phyloP scores from a whole-genome alignment of 108 stramenopile species.

The Mediolabrus comicus region DNA sequence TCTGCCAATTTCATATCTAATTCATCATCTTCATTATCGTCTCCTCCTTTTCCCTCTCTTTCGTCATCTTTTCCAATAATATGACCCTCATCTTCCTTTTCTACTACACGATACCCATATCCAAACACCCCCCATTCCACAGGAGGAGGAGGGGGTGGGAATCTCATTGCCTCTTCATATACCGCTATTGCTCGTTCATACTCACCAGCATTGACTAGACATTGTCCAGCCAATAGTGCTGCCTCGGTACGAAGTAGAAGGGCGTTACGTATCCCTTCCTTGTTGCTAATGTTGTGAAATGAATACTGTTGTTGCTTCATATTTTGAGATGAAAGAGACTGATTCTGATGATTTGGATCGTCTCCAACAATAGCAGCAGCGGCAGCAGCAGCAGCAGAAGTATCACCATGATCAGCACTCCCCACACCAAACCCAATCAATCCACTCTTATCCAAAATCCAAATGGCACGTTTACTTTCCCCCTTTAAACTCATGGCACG shows the following conservation, averaged over 20 bases:
- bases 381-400: not conserved
- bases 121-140: slow-evolving; percentile 32
- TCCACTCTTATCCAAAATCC: slow-evolving; percentile 54
- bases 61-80: not conserved
- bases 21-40: slow-evolving; percentile 7
- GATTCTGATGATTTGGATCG: no score
- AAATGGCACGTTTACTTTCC: slow-evolving; percentile 54
- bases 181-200: slow-evolving; percentile 30
- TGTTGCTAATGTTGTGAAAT: not conserved
- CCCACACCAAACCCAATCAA: slow-evolving; percentile 24
- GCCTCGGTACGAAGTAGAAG: slow-evolving; percentile 28
- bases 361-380: slow-evolving; percentile 16
- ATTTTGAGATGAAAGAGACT: no score
- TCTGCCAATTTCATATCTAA: slow-evolving; percentile 9
- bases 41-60: not conserved
- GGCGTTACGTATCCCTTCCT: slow-evolving; percentile 25
- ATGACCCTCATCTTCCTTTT: not conserved
- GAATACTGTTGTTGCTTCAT: not conserved
- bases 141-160: slow-evolving; percentile 37
- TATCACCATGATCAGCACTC: not conserved
- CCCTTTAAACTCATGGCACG: slow-evolving; percentile 46
- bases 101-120: slow-evolving; percentile 21
- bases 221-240: slow-evolving; percentile 41
- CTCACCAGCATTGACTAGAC: slow-evolving; percentile 29
- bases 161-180: slow-evolving; percentile 35